Evolutionary conservation across 805 yeast genomes (phyloP), one percentile per base, ranked within the genome.

Genomic region (Saccharomycopsis sp.): DNA sequence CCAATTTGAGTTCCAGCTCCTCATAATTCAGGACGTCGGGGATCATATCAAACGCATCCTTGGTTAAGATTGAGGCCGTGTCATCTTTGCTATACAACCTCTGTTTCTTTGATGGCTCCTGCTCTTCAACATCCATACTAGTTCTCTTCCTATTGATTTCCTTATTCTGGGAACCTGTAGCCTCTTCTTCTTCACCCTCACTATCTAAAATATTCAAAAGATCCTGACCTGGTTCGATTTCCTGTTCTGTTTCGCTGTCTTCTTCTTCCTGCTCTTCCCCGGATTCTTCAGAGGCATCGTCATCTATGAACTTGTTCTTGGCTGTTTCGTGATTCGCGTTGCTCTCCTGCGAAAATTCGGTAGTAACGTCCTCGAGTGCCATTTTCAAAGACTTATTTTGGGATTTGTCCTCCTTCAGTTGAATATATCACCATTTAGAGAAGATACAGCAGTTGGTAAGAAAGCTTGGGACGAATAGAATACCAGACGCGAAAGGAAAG

Each of bases 51-150:
- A 50, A 15, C 5, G 53, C 47, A 7, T 47, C 24, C 38, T 42
- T 42, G 23, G 53, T 53, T 34, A 53, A 17, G 20, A 53, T 19
- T 22, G 59, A 53, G 12, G 24, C 58, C n/a, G n/a, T n/a, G n/a
- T n/a, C n/a, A n/a, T 29, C 12, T 12, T 29, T 12, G 38, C 38
- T 29, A 29, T 29, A 12, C 38, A 29, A 29, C 12, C 38, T 29
- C 38, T 29, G 38, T 12, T 22, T 41, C 59, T 35, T 56, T 53
- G 23, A 55, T 41, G n/a, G 49, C 44, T 14, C 59, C 56, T 20
- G 52, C 53, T 3, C 24, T 51, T 14, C 42, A 49, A 22, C 25
- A 34, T 15, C 23, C 24, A 8, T 29, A 29, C 9, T 29, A 29
- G 38, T 29, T 29, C 38, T 29, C 38, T 29, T 29, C 12, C 38